Conservation (phyloP, 2,329 filamentous ascomycete genomes). For the Epicoccum sorghinum region DNA sequence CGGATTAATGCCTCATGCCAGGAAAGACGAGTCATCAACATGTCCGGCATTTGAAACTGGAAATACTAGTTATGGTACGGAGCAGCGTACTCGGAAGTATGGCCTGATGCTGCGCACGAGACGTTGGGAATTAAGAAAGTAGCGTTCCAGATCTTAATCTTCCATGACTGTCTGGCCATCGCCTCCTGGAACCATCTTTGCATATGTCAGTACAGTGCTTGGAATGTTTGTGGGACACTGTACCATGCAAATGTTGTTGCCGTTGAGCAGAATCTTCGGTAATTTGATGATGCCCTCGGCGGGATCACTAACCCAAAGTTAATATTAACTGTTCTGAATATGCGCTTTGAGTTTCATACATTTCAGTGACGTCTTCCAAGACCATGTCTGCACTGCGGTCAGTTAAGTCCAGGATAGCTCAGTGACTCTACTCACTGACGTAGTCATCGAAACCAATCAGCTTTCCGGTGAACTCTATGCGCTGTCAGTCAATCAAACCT, state of each 20-base stretch:
- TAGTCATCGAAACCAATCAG: slow-evolving; percentile 98
- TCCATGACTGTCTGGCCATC: slow-evolving; percentile 38
- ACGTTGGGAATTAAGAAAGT: neutral
- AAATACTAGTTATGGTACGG: neutral
- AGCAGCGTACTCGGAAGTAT: neutral
- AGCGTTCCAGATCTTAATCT: slow-evolving; percentile 19
- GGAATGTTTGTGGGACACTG: slow-evolving; percentile 1
- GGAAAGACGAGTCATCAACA: no score
- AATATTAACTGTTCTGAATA: slow-evolving; percentile 6
- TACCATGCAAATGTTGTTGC: slow-evolving; percentile 99
- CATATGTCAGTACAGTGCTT: slow-evolving; percentile 11
- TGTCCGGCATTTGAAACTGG: no score
- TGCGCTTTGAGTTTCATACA: slow-evolving; percentile 61
- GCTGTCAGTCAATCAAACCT: slow-evolving; percentile 9
- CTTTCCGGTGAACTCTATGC: slow-evolving; percentile 89
- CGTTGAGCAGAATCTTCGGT: slow-evolving; percentile 92
- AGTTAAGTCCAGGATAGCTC: slow-evolving; percentile 2
- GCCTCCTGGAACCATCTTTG: slow-evolving; percentile 44
- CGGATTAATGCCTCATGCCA: neutral
- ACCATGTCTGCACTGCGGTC: slow-evolving; percentile 81
- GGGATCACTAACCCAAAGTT: slow-evolving; percentile 73
- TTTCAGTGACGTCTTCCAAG: slow-evolving; percentile 94
- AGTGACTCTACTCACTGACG: slow-evolving; percentile 79
- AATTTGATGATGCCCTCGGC: slow-evolving; percentile 82
- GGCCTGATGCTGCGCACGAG: no score